Evolutionary conservation across 2,329 filamentous ascomycete genomes (phyloP).

Genomic region (Botrytis deweyae): DNA sequence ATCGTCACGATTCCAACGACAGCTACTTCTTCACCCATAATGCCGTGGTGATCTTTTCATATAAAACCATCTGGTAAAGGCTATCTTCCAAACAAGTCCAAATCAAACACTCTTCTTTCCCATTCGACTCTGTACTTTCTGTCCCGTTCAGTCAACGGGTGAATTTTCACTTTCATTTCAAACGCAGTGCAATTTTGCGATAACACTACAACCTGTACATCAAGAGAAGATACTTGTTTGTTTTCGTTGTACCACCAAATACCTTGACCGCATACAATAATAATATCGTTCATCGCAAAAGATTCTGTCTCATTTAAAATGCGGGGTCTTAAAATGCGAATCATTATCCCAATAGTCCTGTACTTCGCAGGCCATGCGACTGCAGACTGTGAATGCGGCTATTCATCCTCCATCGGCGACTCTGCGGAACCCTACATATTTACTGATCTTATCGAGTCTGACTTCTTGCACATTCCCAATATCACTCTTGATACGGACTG

Average conservation of each 20-base stretch:
- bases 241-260: slow-evolving; percentile 17
- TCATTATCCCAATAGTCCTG: slow-evolving; percentile 2
- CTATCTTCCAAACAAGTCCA: not conserved
- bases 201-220: slow-evolving; percentile 5
- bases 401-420: slow-evolving; percentile 52
- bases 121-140: not conserved
- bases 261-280: slow-evolving; percentile 6
- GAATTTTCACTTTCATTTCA: slow-evolving; percentile 9
- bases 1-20: not conserved
- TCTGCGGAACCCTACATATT: slow-evolving; percentile 51
- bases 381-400: slow-evolving; percentile 68
- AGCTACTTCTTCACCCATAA: not conserved
- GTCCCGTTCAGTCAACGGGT: slow-evolving; percentile 8
- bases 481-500: slow-evolving; percentile 58
- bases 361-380: slow-evolving; percentile 5
- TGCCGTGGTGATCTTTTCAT: not conserved
- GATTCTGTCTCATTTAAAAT: not conserved
- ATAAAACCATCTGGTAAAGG: not conserved
- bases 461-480: slow-evolving; percentile 60
- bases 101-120: not conserved
- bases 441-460: slow-evolving; percentile 68
- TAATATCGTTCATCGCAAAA: not conserved
- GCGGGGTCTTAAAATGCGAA: not conserved
- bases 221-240: not conserved
- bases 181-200: not conserved